Evolutionary conservation across 1,284 basidiomycete genomes (phyloP).

Genomic region (Boletus sp.): DNA sequence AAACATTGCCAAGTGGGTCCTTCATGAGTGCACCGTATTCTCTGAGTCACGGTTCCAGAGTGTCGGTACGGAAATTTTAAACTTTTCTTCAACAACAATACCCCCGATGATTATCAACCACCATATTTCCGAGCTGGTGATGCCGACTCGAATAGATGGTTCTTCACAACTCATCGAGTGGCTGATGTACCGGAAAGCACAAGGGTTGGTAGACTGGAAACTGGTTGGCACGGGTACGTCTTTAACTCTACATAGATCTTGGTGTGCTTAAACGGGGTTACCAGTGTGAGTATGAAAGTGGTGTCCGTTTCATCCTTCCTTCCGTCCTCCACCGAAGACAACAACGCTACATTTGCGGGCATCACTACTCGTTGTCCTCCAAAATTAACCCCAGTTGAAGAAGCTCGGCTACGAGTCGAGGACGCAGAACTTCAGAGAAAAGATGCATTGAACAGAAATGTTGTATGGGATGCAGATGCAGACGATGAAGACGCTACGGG

Average conservation of each 20-base stretch:
- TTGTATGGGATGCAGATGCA: slow-evolving; percentile 53
- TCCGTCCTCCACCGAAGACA: slow-evolving; percentile 58
- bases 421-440: slow-evolving; percentile 53
- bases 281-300: slow-evolving; percentile 63
- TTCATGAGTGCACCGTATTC: background rate
- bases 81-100: slow-evolving; percentile 70
- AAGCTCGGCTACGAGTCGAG: slow-evolving; percentile 46
- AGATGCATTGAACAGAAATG: slow-evolving; percentile 41
- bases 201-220: slow-evolving; percentile 60
- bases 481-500: slow-evolving; percentile 51
- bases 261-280: slow-evolving; percentile 9
- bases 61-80: slow-evolving; percentile 82
- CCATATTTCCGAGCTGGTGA: slow-evolving; percentile 70
- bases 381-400: slow-evolving; percentile 52
- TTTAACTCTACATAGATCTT: background rate
- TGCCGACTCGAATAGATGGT: slow-evolving; percentile 64
- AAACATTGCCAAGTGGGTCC: slow-evolving; percentile 63
- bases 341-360: slow-evolving; percentile 55
- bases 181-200: slow-evolving; percentile 68
- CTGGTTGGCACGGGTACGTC: slow-evolving; percentile 66
- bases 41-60: slow-evolving; percentile 39
- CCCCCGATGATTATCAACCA: slow-evolving; percentile 74
- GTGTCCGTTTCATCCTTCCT: slow-evolving; percentile 68
- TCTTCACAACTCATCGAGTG: slow-evolving; percentile 67
- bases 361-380: slow-evolving; percentile 38